Percentiles rank a stretch among this genome's conserved stretches.
phyloP scores from a whole-genome alignment of 169 alveolate species.

The Eimeria praecox region DNA sequence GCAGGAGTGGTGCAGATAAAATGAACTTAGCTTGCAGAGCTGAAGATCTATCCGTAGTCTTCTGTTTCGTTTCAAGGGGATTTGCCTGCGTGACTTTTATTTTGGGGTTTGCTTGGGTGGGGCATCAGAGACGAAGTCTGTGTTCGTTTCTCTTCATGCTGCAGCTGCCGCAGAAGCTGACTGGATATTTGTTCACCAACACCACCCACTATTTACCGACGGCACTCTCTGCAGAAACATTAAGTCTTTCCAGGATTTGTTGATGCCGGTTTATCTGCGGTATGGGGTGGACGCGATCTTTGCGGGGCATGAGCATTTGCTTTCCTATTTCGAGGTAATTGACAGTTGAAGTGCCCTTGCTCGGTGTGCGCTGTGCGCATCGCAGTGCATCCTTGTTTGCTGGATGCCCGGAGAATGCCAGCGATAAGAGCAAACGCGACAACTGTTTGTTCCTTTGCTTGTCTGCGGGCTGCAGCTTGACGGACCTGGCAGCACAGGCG shows the following conservation, averaged over 20 bases:
- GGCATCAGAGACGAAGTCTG: neutral
- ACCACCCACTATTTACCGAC: conserved; percentile 73
- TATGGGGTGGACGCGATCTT: conserved; percentile 55
- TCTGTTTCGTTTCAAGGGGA: neutral
- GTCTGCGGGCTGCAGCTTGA: conserved; percentile 3
- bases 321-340: conserved; percentile 57
- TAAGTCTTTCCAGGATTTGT: neutral
- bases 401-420: neutral
- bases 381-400: neutral
- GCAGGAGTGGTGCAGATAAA: neutral
- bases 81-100: neutral
- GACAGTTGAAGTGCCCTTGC: neutral
- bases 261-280: conserved; percentile 3
- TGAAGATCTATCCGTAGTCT: neutral
- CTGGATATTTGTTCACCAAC: conserved; percentile 77
- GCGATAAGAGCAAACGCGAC: neutral
- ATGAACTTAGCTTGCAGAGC: neutral
- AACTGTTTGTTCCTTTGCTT: neutral
- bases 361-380: neutral
- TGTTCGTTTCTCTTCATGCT: neutral
- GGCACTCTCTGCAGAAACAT: neutral
- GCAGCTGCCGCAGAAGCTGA: conserved; percentile 77
- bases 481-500: conserved; percentile 27
- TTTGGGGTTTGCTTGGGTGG: neutral
- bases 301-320: conserved; percentile 76